Conservation (phyloP, 2,329 filamentous ascomycete species). For the Metarhizium album region DNA sequence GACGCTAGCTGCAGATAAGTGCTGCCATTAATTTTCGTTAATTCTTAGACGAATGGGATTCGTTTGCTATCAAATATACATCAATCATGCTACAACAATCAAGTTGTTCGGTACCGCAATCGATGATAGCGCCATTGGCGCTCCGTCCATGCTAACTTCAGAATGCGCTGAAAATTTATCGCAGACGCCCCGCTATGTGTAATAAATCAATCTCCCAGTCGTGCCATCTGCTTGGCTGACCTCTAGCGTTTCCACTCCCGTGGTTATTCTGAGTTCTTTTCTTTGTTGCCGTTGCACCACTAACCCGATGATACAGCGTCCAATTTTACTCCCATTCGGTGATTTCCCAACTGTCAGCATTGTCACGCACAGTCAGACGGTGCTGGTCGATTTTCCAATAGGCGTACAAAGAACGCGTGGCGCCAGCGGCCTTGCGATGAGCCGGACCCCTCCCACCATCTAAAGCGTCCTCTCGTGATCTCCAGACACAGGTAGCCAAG, state of each 20-base stretch:
- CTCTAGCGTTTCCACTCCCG: neutral
- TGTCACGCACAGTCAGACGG: slow-evolving; percentile 57
- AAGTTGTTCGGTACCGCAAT: neutral
- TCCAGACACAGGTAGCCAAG: slow-evolving; percentile 69
- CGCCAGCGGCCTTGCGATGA: slow-evolving; percentile 54
- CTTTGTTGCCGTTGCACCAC: neutral
- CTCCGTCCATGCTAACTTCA: neutral
- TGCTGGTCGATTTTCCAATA: slow-evolving; percentile 63
- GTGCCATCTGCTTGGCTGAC: neutral
- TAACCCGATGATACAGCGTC: neutral
- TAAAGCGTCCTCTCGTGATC: slow-evolving; percentile 46
- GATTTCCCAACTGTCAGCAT: slow-evolving; percentile 52
- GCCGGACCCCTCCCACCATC: slow-evolving; percentile 50
- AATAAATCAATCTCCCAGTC: neutral
- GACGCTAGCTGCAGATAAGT: neutral
- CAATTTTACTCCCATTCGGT: slow-evolving; percentile 36
- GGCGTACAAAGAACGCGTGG: slow-evolving; percentile 49
- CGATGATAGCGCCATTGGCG: neutral
- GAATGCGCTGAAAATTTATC: neutral
- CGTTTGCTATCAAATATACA: slow-evolving; percentile 1
- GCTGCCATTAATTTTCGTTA: slow-evolving; percentile 2
- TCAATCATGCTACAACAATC: neutral
- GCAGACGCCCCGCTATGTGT: slow-evolving; percentile 3
- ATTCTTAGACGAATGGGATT: neutral
- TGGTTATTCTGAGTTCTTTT: neutral